Base-by-base conservation (phyloP, 2,329 filamentous ascomycete genomes). In the Dothideomycetes sp. region DNA sequence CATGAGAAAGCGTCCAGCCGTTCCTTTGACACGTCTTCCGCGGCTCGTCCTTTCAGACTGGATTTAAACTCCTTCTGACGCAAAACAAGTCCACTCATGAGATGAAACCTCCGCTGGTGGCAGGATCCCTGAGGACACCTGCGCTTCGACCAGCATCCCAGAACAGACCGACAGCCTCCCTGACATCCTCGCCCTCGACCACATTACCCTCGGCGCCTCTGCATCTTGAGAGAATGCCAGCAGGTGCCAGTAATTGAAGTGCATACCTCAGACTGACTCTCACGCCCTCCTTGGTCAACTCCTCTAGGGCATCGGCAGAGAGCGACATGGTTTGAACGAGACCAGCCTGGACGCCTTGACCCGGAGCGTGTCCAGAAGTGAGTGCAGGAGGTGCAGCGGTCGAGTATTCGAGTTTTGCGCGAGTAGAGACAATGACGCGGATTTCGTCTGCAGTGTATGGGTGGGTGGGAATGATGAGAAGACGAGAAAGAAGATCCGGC, bases 381-480 rank as follows among this genome's bases (percentile, higher is more conserved):
- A 60, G 48, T 14, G 51, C 47, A 4, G 57, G 57, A 4, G 56
- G 52, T 2, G 56, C 57, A 2, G 56, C 49, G 5, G 52, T 51
- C n/a, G 53, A 55, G 43, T 54, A 59, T 37, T 60, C 57, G 22
- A 60, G 52, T 40, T 52, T 52, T 5, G 86, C 79, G 36, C 91
- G 81, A 52, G 93, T 79, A 49, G 80, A 76, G 52, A 96, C 81
- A 61, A 98, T 98, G 45, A 80, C 79, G 66, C 87, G 87, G 61
- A 98, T 94, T 66, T 98, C 91, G 12, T 86, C 78, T 31, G 79
- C 75, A 45, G 80, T 75, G 66, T 96, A 98, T 9, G 87, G 80
- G 51, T 87, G 84, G 14, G 91, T 98, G 33, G 91, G 91, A 55
- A 98, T 81, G 65, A 98, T 96, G 57, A 98, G 83, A 40, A 98